Base-by-base conservation (phyloP, 495 filamentous ascomycete species). In the Aspergillus homomorphus region DNA sequence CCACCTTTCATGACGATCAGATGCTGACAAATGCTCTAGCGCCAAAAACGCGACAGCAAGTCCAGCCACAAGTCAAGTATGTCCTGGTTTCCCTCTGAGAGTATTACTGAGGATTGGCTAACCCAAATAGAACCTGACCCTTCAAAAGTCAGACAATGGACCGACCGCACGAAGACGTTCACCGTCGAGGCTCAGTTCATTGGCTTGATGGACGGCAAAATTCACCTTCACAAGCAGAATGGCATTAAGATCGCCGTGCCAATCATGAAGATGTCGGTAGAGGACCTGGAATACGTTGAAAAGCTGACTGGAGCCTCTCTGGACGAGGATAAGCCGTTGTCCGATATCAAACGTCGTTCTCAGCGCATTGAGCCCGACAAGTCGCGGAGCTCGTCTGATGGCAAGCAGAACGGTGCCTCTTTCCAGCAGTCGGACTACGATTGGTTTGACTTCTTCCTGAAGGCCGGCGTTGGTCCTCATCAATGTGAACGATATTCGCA, bases 381-480 rank as follows among this genome's bases (percentile, higher is more conserved):
- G 49, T 8, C 45, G 23, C 55, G 46, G 9, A 20, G 56, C n/a
- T 52, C 56, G 42, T 45, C 63, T 53, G 65, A 74, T 58, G 65
- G 66, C 66, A 66, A 76, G 26, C 66, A 64, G 51, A 65, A 80
- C 22, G 84, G 85, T 51, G 83, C 81, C 23, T 77, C 80, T 22
- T 74, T 89, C 42, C 77, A 87, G 54, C 69, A 71, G 63, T 73
- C 63, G 62, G 86, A 92, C 45, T 96, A 98, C 66, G 94, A 99
- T 70, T 99, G 94, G 94, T 99, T 98, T 67, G 90, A 96, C 62
- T 98, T 99, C 75, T 99, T 99, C 78, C 77, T 99, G 21, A 82
- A 85, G 56, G 91, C 92, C 68, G 94, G 95, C 28, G 90, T 98
- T 57, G 88, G 89, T 54, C 88, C 90, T 33, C 89, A 92, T 63